Evolutionary conservation across 441 rosid genomes (phyloP), one percentile per base, ranked within the genome.

Genomic region (Erodium moschatum): DNA sequence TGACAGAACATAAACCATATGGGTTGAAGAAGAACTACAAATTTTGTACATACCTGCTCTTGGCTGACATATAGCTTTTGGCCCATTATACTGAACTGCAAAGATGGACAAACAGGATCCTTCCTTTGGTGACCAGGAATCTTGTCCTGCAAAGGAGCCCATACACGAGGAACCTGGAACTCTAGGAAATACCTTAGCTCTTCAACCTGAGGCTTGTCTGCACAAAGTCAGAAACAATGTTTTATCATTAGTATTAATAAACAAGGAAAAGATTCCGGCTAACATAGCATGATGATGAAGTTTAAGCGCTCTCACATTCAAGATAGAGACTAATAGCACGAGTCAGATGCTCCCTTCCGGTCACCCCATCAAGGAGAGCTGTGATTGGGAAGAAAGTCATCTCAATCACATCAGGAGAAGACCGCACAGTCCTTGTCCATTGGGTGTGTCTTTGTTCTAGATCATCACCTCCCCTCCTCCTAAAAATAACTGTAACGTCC

Each of bases 381-480:
- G 85, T 85, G 70, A 86, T 82, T 31, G 89, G 88, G 35, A 75
- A 79, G 70, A 86, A 88, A 67, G 86, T 86, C 94, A 88, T 88
- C 79, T 79, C 81, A 77, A 88, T 81, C 27, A 86, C 85, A 66
- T 88, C 91, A 6, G 94, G 94, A 64, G 94, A 83, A 50, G 76
- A 79, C 19, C 76, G 67, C 35, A 86, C 89, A 1, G 91, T 86
- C 68, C 82, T 79, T 0, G 83, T 86, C 94, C 94, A 88, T 72
- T 79, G 83, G 29, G 79, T 74, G 74, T 85, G 91, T 77, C 85
- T 85, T 79, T 88, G 94, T 74, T 86, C 94, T 15, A 88, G 87
- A 80, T 88, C 91, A 50, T 88, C 94, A 7, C 94, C 94, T 64
- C 94, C 94, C 78, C 94, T 83, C 79, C 94, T 79, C 88, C 94